Conservation (phyloP, 1,284 basidiomycete species). For the Crepidotus sp. region DNA sequence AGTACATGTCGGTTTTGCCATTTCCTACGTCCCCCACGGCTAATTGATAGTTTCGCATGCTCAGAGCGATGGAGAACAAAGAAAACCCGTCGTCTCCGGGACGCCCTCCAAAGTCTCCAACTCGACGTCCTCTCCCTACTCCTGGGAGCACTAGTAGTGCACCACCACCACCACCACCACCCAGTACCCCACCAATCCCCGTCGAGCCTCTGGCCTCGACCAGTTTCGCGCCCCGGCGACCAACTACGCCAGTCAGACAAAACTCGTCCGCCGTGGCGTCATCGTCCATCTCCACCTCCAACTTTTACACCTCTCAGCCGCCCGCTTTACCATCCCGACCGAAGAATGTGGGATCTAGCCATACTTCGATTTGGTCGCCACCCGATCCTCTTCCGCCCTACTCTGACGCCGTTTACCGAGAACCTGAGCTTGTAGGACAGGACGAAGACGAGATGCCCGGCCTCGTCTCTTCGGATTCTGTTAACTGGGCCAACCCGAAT, state of each 20-base stretch:
- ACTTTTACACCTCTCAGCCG: constrained; percentile 28
- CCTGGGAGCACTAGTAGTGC: constrained; percentile 14
- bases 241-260: neutral
- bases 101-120: constrained; percentile 10
- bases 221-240: constrained; percentile 5
- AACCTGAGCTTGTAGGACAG: constrained; percentile 37
- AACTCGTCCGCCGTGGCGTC: constrained; percentile 6
- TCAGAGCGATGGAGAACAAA: constrained; percentile 29
- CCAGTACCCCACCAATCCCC: constrained; percentile 5
- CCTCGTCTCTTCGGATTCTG: constrained; percentile 23
- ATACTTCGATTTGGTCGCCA: constrained; percentile 29
- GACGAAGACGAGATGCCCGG: constrained; percentile 25
- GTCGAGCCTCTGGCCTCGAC: constrained; percentile 12
- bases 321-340: constrained; percentile 29
- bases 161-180: constrained; percentile 2
- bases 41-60: neutral
- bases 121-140: constrained; percentile 20
- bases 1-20: constrained; percentile 9
- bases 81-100: constrained; percentile 24
- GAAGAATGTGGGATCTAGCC: constrained; percentile 31
- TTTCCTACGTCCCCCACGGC: neutral
- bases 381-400: constrained; percentile 28
- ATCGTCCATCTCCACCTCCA: constrained; percentile 26
- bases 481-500: neutral
- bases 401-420: constrained; percentile 27